A percentile compares a stretch with the other conserved stretches of the same genome.
phyloP scores from a whole-genome alignment of 2,329 filamentous ascomycete genomes.

The Orbilia blumenaviensis region DNA sequence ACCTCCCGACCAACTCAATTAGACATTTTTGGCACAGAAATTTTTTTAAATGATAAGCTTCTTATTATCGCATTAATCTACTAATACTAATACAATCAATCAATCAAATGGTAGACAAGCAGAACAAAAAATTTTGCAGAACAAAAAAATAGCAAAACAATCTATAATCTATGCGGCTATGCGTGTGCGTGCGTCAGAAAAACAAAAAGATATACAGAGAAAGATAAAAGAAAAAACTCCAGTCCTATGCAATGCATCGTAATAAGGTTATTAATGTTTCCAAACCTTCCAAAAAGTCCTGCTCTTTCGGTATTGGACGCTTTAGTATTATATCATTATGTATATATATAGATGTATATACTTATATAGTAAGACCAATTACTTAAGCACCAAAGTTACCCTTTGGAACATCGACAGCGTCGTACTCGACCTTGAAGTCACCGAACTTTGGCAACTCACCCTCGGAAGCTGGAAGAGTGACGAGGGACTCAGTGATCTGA shows the following conservation, averaged over 20 bases:
- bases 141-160: not conserved
- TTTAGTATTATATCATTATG: too few species aligned
- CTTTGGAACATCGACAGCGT: constrained; percentile 53
- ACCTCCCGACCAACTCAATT: too few species aligned
- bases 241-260: not conserved
- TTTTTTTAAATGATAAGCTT: too few species aligned
- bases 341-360: too few species aligned
- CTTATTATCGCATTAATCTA: too few species aligned
- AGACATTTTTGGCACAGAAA: too few species aligned
- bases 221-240: constrained; percentile 3
- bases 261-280: not conserved
- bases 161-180: not conserved
- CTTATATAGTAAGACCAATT: not conserved
- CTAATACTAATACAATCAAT: too few species aligned
- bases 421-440: constrained; percentile 58
- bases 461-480: constrained; percentile 54
- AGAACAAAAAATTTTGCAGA: too few species aligned
- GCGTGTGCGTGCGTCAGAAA: not conserved
- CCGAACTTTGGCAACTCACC: constrained; percentile 56
- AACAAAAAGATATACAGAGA: not conserved
- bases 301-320: not conserved
- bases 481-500: constrained; percentile 57
- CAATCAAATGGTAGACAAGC: too few species aligned
- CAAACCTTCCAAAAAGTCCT: constrained; percentile 2
- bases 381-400: constrained; percentile 5